Conservation (phyloP, 129 eudicot genomes). For the Daucus carota region DH1_v3.0 NC_030384.2:47418001-47418500, state of each 20-base stretch:
- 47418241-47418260: not conserved
- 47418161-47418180: slow-evolving; percentile 51
- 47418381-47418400: slow-evolving; percentile 61
- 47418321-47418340: slow-evolving; percentile 61
- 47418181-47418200: slow-evolving; percentile 59
- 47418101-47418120: not conserved
- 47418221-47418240: slow-evolving; percentile 1
- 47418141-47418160: slow-evolving; percentile 74
- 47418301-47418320: not conserved
- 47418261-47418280: not conserved
- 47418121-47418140: slow-evolving; percentile 2
- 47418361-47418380: slow-evolving; percentile 76
- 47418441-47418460: slow-evolving; percentile 40
- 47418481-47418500: not conserved
- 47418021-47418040: not conserved
- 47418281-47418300: not conserved
- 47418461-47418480: not conserved
- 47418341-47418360: slow-evolving; percentile 70
- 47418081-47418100: not conserved
- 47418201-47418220: slow-evolving; percentile 56
- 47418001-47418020: not conserved
- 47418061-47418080: not conserved
- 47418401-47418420: slow-evolving; percentile 40
- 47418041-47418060: not conserved
- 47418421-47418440: slow-evolving; percentile 58